Percentiles rank a stretch among this genome's conserved stretches.
phyloP scores from a whole-genome alignment of 805 yeast genomes.

The Lipomyces lipofer region DNA sequence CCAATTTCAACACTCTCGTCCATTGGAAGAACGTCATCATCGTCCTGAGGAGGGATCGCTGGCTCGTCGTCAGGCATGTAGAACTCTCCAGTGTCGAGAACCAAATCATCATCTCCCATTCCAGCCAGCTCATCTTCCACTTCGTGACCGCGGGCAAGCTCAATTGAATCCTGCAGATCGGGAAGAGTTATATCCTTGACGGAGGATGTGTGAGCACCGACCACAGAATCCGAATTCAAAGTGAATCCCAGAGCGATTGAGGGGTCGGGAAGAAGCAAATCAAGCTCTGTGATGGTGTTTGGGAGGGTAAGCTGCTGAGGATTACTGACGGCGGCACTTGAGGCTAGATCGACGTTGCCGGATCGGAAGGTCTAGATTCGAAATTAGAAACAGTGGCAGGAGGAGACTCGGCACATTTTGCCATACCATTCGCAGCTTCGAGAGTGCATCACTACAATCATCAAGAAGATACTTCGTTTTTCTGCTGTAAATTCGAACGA shows the following conservation, averaged over 20 bases:
- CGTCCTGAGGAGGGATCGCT: conserved; percentile 27
- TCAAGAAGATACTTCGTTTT: conserved; percentile 81
- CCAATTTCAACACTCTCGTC: conserved; percentile 48
- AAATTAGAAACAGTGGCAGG: neutral
- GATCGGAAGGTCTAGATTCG: conserved; percentile 34
- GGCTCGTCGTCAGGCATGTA: neutral
- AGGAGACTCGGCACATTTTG: neutral
- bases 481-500: conserved; percentile 80
- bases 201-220: conserved; percentile 23
- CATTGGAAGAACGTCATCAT: conserved; percentile 40
- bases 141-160: conserved; percentile 56
- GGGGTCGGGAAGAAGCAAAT: conserved; percentile 46
- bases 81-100: conserved; percentile 51
- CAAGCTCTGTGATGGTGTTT: conserved; percentile 78
- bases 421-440: conserved; percentile 59
- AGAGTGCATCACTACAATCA: conserved; percentile 75
- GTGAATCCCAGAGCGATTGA: conserved; percentile 32
- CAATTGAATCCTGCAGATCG: conserved; percentile 60
- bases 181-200: conserved; percentile 32
- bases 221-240: conserved; percentile 32
- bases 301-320: conserved; percentile 61
- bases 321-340: conserved; percentile 58
- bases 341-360: conserved; percentile 54
- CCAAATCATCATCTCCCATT: conserved; percentile 49
- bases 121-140: conserved; percentile 40